Conservation (phyloP, 73 alveolate genomes). For the Symbiodinium natans region DNA sequence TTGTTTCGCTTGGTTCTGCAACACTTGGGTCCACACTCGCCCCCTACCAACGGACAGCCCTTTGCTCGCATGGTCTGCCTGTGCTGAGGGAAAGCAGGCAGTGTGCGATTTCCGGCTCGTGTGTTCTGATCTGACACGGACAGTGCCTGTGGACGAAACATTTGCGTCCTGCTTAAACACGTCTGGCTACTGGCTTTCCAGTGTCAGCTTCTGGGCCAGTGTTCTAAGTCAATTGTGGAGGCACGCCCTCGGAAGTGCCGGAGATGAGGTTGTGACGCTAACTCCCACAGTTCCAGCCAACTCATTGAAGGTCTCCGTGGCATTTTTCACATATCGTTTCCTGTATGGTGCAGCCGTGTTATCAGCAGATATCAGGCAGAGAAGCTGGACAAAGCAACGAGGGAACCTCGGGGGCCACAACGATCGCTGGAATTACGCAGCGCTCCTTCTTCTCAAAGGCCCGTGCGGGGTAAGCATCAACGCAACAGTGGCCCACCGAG, state of each 20-base stretch:
- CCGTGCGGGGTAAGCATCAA: background rate
- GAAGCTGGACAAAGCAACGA: background rate
- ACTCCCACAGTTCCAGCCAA: background rate
- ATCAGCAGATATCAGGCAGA: background rate
- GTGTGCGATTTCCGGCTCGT: background rate
- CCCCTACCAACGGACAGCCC: background rate
- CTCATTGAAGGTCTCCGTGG: background rate
- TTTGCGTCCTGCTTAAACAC: constrained; percentile 50
- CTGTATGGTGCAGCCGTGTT: constrained; percentile 14
- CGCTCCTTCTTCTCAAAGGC: background rate
- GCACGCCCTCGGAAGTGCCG: background rate
- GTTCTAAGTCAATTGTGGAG: constrained; percentile 28
- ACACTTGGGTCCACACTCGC: constrained; percentile 50
- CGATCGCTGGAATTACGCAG: background rate
- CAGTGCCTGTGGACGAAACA: constrained; percentile 10
- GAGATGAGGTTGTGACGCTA: too few relatives aligned
- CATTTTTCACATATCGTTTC: background rate
- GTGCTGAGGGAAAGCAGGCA: background rate
- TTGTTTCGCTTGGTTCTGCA: background rate
- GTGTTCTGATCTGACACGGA: constrained; percentile 2
- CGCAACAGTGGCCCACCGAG: background rate
- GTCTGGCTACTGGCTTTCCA: constrained; percentile 31
- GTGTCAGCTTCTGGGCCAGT: background rate
- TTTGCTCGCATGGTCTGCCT: background rate
- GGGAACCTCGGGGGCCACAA: background rate